Evolutionary conservation across 768 basidiomycete species (phyloP).

Genomic region (Boletellus ananiceps): DNA sequence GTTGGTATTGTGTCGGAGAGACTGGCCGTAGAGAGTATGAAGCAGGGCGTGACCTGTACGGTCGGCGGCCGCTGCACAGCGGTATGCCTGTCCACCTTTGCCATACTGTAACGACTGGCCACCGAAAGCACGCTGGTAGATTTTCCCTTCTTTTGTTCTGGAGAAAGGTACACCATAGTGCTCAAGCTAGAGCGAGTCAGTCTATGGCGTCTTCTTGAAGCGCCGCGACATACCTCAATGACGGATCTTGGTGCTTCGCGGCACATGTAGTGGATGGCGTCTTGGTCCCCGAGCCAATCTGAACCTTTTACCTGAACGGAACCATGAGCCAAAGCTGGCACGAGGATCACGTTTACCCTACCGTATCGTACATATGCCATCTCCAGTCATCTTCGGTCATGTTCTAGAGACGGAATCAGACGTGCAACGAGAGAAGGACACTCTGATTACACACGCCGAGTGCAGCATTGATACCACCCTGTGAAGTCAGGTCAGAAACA

Average conservation of each 20-base stretch:
- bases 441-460: conserved; percentile 62
- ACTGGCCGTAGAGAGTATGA: conserved; percentile 99
- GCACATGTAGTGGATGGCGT: conserved; percentile 99
- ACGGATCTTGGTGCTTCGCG: conserved; percentile 93
- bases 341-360: conserved; percentile 35
- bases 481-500: conserved; percentile 13
- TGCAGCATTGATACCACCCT: conserved; percentile 98
- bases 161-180: conserved; percentile 99
- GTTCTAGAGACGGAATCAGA: conserved; percentile 48
- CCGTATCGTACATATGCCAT: conserved; percentile 98
- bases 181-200: conserved; percentile 62
- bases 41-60: conserved; percentile 98
- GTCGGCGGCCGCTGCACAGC: conserved; percentile 97
- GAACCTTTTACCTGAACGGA: conserved; percentile 87
- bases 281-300: conserved; percentile 99
- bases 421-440: conserved; percentile 4
- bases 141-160: conserved; percentile 96
- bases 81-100: conserved; percentile 98
- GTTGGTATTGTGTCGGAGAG: conserved; percentile 97
- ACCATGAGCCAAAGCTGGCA: conserved; percentile 13
- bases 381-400: conserved; percentile 99
- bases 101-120: conserved; percentile 96
- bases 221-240: conserved; percentile 60
- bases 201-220: neutral
- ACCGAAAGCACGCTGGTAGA: conserved; percentile 98